These are phyloP conservation scores for Aspergillus carbonarius DNA, from an alignment of 2,329 filamentous ascomycete genomes.

Conservation along the genomic window DNA sequence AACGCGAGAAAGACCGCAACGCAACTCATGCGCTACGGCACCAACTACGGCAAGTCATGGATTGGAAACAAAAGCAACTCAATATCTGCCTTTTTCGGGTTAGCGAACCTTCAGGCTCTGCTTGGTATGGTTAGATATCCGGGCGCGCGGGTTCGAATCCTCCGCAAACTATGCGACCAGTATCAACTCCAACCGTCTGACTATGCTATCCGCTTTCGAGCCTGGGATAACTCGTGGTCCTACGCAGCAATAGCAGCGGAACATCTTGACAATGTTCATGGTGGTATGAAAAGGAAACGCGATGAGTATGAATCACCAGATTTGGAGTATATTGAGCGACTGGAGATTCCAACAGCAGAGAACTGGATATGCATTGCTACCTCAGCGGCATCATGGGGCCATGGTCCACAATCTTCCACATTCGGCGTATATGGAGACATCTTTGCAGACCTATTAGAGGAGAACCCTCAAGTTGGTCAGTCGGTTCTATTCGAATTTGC, in stretches of 20 bases:
- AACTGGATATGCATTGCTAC: neutral
- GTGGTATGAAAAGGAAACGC: neutral
- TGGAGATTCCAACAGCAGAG: neutral
- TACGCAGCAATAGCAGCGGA: neutral
- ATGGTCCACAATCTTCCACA: neutral
- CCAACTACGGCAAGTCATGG: neutral
- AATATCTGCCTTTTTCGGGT: neutral
- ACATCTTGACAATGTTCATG: neutral
- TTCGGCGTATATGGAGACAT: neutral
- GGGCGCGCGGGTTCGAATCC: neutral
- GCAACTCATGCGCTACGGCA: conserved; percentile 7
- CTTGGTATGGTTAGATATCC: neutral
- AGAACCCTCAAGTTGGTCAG: neutral
- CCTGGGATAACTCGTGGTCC: neutral
- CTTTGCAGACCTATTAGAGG: neutral
- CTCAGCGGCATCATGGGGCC: neutral
- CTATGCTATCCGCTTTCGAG: conserved; percentile 1
- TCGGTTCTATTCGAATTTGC: neutral
- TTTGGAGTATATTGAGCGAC: neutral
- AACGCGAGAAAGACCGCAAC: neutral
- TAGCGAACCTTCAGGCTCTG: neutral
- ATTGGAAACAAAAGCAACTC: neutral
- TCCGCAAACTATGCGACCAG: neutral
- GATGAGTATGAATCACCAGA: neutral
- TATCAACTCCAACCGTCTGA: neutral